Evolutionary conservation across 305 asterid genomes (phyloP), one percentile per base, ranked within the genome.

Genomic region (Petunia hybrid): DNA sequence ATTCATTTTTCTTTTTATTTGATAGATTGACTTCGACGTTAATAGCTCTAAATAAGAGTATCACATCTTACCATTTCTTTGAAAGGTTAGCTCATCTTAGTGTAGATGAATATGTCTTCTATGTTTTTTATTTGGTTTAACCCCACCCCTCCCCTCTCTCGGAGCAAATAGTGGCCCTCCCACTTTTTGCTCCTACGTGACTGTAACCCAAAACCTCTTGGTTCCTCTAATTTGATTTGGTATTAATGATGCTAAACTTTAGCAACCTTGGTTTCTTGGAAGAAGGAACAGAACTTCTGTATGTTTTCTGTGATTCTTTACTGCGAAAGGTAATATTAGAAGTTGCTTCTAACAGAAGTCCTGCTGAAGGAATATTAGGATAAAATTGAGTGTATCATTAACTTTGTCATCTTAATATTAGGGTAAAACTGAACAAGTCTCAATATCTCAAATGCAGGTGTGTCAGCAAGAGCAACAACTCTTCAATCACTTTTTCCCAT

Each of bases 381-480:
- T 53, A 10, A 53, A 53, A 53, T 3, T 53, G 56, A 51, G 10
- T 51, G 10, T 51, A 9, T 53, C 57, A 53, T 10, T 53, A 9
- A 10, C 57, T 3, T 53, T 13, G 57, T 9, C 85, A 8, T 16
- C 59, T 48, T 36, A 57, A 8, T 68, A 42, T 8, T 70, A 22
- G 60, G 14, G 43, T 60, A 63, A 76, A 77, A 35, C 39, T 53
- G 45, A 35, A 41, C 51, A 78, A 22, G 53, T 41, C 69, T 76
- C 69, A 8, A 67, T 45, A 60, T 79, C 39, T 71, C 55, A 79
- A 76, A 85, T 89, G 87, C 97, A 97, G 99, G 97, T 89, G 74
- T 94, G 97, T 81, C 98, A 91, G 86, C 96, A 91, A 82, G 99
- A 97, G 88, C 94, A 94, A 86, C 98, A 94, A 86, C 98, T 97